Evolutionary conservation across 768 basidiomycete species (phyloP), one percentile per base, ranked within the genome.

Genomic region (Leccinum barrowsii): DNA sequence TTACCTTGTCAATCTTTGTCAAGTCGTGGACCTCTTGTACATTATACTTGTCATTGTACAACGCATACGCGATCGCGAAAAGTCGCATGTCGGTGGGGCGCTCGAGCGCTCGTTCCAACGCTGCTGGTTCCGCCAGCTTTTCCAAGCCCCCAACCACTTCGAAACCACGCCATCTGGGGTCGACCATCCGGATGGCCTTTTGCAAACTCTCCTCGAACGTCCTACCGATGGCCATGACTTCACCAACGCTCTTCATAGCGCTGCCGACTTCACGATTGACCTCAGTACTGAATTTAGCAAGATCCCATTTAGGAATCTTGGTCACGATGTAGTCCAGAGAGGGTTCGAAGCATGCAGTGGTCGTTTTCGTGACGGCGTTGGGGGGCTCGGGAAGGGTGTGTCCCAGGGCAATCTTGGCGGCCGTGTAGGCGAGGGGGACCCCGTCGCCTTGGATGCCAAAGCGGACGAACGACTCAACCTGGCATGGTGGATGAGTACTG

Each of bases 231-330:
- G 96, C 96, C 97, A 99, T 99, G 70, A 99, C 96, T 74, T 99
- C 97, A 56, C n/a, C n/a, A n/a, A n/a, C n/a, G n/a, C n/a, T n/a
- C n/a, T n/a, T n/a, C 97, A 99, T 98, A 15, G 96, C 85, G 4
- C 95, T 98, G 24, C 96, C 97, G 53, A 98, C 86, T 70, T n/a
- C n/a, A n/a, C n/a, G n/a, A n/a, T n/a, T n/a, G n/a, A 98, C 97
- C 68, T 96, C 92, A 42, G 87, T 77, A 21, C 89, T 90, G 80
- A 99, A 98, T 75, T 99, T 99, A 63, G 95, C 94, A 57, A 99
- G 79, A 77, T 99, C 97, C 96, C 97, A 98, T n/a, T 74, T 98
- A 98, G 60, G 97, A 96, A 99, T 98, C 77, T 99, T 99, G 51
- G 94, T 97, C 59, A 99, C 96, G 69, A 99, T 97, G 75, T 99